Conservation (phyloP, 768 basidiomycete species). For the Tylopilus sp. region DNA sequence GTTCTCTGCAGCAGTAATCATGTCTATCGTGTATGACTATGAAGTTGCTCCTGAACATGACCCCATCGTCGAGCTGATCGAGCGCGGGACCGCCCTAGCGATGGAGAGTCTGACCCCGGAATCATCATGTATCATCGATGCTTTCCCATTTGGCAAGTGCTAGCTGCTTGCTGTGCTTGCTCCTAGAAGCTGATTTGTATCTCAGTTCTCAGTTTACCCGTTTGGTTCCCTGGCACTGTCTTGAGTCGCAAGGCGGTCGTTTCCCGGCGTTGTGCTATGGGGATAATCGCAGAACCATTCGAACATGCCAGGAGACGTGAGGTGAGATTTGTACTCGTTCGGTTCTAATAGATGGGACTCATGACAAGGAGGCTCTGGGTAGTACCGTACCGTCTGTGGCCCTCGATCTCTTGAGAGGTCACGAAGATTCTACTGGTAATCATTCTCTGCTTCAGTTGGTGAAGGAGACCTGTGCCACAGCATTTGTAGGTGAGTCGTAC, state of each 20-base stretch:
- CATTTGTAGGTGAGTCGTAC: conserved; percentile 13
- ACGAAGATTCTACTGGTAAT: conserved; percentile 8
- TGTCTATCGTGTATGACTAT: too few relatives aligned
- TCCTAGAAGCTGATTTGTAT: too few relatives aligned
- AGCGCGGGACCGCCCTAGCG: not conserved
- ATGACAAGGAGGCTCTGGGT: conserved; percentile 8
- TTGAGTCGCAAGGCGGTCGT: conserved; percentile 26
- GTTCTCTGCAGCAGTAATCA: too few relatives aligned
- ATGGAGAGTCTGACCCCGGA: not conserved
- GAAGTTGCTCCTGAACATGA: not conserved
- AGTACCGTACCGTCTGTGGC: conserved; percentile 13
- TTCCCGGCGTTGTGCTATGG: conserved; percentile 1
- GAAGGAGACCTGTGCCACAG: conserved; percentile 1
- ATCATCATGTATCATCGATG: too few relatives aligned
- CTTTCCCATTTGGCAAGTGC: not conserved
- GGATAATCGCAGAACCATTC: conserved; percentile 18
- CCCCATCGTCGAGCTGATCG: not conserved
- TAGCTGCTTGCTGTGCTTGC: too few relatives aligned
- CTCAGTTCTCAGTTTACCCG: conserved; percentile 22
- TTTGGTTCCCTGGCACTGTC: conserved; percentile 22
- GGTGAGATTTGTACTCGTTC: not conserved
- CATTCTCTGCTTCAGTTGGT: conserved; percentile 8
- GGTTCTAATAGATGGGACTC: not conserved
- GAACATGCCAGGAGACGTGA: conserved; percentile 12
- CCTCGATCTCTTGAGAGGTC: conserved; percentile 1